A percentile compares a stretch with the other conserved stretches of the same genome.
Evolutionary conservation across 169 alveolate genomes (phyloP).

Genomic region (Cystoisospora suis): DNA sequence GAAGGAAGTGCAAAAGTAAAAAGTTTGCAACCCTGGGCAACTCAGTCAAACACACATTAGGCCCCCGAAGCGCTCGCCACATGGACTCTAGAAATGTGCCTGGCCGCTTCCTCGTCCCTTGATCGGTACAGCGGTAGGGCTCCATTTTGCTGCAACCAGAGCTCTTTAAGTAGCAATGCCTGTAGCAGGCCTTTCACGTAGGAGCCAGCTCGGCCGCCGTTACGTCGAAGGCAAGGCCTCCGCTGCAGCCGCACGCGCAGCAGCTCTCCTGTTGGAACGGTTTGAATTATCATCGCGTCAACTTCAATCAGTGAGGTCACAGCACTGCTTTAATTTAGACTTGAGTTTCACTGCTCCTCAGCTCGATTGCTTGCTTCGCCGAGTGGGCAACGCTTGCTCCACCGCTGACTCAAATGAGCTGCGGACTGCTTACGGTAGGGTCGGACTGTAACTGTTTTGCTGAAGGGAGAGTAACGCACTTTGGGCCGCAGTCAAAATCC

Average conservation of each 20-base stretch:
- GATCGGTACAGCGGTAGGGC: not conserved
- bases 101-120: not conserved
- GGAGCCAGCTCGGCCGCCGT: not conserved
- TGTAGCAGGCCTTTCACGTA: not conserved
- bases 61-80: not conserved
- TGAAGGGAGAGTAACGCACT: not conserved
- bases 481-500: not conserved
- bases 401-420: not conserved
- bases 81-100: not conserved
- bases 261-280: not conserved
- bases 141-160: not conserved
- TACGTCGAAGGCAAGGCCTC: not conserved
- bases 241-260: slow-evolving; percentile 10
- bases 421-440: not conserved
- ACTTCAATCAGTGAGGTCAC: not conserved
- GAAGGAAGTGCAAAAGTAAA: not conserved
- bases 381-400: not conserved
- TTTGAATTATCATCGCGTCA: not conserved
- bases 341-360: not conserved
- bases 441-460: not conserved
- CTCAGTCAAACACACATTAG: not conserved
- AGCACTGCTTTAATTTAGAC: not conserved
- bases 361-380: not conserved
- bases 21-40: not conserved
- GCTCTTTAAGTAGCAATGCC: no score